Base-by-base conservation (phyloP, 768 basidiomycete species). In the Dictyophora rubrovolvata region DNA sequence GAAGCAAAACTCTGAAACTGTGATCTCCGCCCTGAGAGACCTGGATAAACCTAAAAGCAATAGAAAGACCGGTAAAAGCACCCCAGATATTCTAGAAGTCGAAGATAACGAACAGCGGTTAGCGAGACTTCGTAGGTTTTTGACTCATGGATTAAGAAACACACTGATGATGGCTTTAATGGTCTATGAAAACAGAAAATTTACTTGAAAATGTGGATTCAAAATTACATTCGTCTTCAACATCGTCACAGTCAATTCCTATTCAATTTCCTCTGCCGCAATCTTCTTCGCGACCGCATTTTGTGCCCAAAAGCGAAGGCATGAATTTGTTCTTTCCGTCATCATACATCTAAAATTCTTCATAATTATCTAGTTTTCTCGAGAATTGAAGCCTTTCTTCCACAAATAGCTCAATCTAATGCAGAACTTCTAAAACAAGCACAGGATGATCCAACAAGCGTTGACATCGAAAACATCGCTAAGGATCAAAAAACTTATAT, bases 301-400 rank as follows among this genome's bases (percentile, higher is more conserved):
- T 7, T 59, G 20, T 12, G 6, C 47, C 51, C 22, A n/a, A 53
- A 48, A n/a, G 42, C 34, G 16, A 37, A 14, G 5, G 23, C 20
- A 21, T n/a, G 16, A 17, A 18, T 12, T 5, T 12, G 16, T 11
- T 16, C 37, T 47, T 12, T 1, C 59, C 5, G 10, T 23, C 42
- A 12, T 42, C 42, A 42, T 42, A 14, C n/a, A 42, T 4, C n/a
- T 14, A 12, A 42, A 42, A 2, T 4, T 12, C 4, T 12, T 42
- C n/a, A 4, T n/a, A 12, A 42, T n/a, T 62, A n/a, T n/a, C n/a
- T n/a, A 89, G 87, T 89, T 18, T 72, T 89, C 5, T 74, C 80
- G 10, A 80, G 86, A n/a, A 74, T 87, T 4, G 79, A 82, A 67
- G 77, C 80, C 0, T 88, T 89, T 66, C 76, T 89, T 7, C 85